Percentiles rank a stretch among this genome's conserved stretches.
Evolutionary conservation across 352 stramenopile genomes (phyloP).

Genomic region (Aphanomyces euteiches): DNA sequence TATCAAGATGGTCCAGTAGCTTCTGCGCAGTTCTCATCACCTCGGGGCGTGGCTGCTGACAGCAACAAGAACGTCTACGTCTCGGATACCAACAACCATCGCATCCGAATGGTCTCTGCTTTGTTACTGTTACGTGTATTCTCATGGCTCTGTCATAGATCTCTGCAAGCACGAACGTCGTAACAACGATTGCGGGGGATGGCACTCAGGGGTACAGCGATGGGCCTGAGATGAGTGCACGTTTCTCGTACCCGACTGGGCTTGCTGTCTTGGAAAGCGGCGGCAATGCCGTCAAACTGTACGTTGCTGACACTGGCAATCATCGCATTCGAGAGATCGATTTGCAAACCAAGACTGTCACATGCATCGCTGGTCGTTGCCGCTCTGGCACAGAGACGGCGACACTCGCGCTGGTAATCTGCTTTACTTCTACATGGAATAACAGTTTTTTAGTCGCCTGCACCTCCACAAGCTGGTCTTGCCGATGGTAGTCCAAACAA

Average conservation of each 20-base stretch:
- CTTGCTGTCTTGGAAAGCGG: constrained; percentile 41
- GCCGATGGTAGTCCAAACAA: constrained; percentile 75
- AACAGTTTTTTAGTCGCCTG: constrained; percentile 24
- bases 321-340: constrained; percentile 88
- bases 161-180: background rate
- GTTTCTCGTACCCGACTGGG: constrained; percentile 71
- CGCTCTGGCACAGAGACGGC: constrained; percentile 61
- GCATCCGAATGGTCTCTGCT: constrained; percentile 64
- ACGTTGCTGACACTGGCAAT: constrained; percentile 94
- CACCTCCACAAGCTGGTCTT: constrained; percentile 78
- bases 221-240: constrained; percentile 40
- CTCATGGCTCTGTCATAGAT: constrained; percentile 2
- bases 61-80: constrained; percentile 56
- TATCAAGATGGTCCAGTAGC: constrained; percentile 54
- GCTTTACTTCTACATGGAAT: no score
- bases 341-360: constrained; percentile 41
- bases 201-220: constrained; percentile 35
- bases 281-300: constrained; percentile 59
- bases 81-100: constrained; percentile 78
- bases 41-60: constrained; percentile 60
- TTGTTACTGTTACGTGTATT: constrained; percentile 25
- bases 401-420: constrained; percentile 32
- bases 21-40: constrained; percentile 55
- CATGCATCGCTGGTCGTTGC: constrained; percentile 88
- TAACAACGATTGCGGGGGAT: constrained; percentile 25